Base-by-base conservation (phyloP, 2,329 filamentous ascomycete genomes). In the Pseudocercospora cruenta region DNA sequence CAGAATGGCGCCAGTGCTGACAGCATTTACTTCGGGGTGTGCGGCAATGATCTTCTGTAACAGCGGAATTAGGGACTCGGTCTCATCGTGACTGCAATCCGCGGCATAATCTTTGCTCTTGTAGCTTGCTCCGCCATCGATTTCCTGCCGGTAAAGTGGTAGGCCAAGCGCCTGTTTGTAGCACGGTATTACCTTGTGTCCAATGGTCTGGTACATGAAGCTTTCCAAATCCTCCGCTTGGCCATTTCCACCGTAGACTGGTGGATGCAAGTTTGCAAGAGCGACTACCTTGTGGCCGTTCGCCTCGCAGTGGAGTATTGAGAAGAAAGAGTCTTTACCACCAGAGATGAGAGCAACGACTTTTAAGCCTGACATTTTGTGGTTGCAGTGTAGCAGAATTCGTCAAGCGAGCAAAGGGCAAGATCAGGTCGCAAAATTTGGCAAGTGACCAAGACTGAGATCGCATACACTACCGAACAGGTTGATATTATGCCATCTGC, bases 201-300 rank as follows among this genome's bases (percentile, higher is more conserved):
- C 95, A 67, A 97, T 92, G 2, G 95, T 99, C 83, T 99, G 95
- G 83, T 98, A 99, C 95, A 99, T 99, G 88, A 95, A 98, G 82
- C 94, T 97, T 80, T 99, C 93, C 73, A 96, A 85, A 78, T 98
- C 92, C 39, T 85, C 82, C 4, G 78, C 77, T 28, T 76, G 78
- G 22, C 53, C 61, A 58, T 62, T 58, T 36, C 66, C 62, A 36
- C 58, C 33, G 6, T 60, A 54, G 26, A 66, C 14, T 75, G 81
- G 59, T 16, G 93, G 94, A 76, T 94, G 86, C 63, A 99, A 83
- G 79, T 99, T 99, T 58, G 92, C 95, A 57, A 99, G 83, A 7
- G 95, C 95, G 59, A 97, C 87, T 55, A 99, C 83, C 69, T 86
- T 86, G 79, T 98, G 94, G 24, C 92, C 93, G 78, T 97, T 91